Evolutionary conservation across 257 asterid genomes (phyloP).

Genomic region (Solanum sitiens): DNA sequence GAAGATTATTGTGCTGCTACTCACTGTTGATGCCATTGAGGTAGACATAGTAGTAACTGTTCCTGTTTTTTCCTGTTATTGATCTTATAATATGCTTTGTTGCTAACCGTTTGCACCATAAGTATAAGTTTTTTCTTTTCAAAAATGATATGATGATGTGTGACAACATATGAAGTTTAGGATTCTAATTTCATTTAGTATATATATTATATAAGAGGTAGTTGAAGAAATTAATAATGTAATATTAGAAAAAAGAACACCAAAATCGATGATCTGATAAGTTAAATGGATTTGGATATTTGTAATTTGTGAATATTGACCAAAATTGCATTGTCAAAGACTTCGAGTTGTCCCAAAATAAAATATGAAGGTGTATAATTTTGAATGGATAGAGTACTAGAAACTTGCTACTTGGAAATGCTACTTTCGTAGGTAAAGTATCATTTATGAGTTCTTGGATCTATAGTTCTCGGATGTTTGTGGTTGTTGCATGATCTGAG

Average conservation of each 20-base stretch:
- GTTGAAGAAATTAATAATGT: neutral
- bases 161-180: neutral
- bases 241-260: neutral
- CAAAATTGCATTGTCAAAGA: neutral
- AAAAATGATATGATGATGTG: neutral
- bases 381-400: neutral
- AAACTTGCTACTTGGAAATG: neutral
- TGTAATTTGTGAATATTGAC: neutral
- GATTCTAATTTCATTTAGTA: neutral
- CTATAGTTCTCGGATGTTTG: neutral
- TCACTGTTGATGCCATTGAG: conserved; percentile 94
- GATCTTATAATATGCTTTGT: neutral
- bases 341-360: neutral
- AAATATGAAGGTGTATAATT: neutral
- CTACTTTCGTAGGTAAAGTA: neutral
- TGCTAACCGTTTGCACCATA: neutral
- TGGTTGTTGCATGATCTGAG: neutral
- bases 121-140: neutral
- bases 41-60: conserved; percentile 14
- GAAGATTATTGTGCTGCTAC: conserved; percentile 81
- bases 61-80: neutral
- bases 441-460: neutral
- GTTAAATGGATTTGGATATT: neutral
- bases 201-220: neutral
- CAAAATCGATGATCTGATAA: neutral